Evolutionary conservation across 2,329 filamentous ascomycete species (phyloP).

Genomic region (Erysiphe pulchra): DNA sequence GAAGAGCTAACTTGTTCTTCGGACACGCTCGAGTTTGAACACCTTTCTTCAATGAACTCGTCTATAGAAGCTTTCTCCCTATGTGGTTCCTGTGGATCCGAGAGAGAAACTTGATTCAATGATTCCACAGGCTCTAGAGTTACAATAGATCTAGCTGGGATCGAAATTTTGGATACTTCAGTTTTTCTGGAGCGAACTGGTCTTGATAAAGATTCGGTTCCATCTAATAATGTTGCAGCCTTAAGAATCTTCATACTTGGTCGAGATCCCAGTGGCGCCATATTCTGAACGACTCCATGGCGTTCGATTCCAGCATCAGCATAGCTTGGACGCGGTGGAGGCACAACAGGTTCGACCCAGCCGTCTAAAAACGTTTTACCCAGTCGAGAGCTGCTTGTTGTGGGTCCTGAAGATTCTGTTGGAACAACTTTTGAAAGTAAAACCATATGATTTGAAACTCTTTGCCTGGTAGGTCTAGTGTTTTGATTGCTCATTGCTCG

Average conservation of each 20-base stretch:
- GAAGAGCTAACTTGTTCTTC: constrained; percentile 4
- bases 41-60: constrained; percentile 1
- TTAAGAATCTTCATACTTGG: constrained; percentile 36
- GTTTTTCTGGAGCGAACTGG: neutral
- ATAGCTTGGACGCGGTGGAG: constrained; percentile 37
- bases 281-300: constrained; percentile 55
- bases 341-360: constrained; percentile 31
- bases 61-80: neutral
- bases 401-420: constrained; percentile 2
- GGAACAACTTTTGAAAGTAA: constrained; percentile 1
- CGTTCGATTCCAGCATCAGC: constrained; percentile 47
- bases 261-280: constrained; percentile 54
- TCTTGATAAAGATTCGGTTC: neutral
- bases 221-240: constrained; percentile 10
- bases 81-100: neutral
- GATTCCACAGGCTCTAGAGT: constrained; percentile 8
- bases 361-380: constrained; percentile 12
- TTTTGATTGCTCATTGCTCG: constrained; percentile 1
- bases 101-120: neutral
- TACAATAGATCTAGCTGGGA: constrained; percentile 6
- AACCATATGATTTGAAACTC: constrained; percentile 10
- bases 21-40: constrained; percentile 1
- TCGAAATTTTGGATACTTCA: constrained; percentile 3
- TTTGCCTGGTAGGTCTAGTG: constrained; percentile 9
- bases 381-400: neutral